Conservation (phyloP, 345 rosid species). For the Hevea brasiliensis region DNA sequence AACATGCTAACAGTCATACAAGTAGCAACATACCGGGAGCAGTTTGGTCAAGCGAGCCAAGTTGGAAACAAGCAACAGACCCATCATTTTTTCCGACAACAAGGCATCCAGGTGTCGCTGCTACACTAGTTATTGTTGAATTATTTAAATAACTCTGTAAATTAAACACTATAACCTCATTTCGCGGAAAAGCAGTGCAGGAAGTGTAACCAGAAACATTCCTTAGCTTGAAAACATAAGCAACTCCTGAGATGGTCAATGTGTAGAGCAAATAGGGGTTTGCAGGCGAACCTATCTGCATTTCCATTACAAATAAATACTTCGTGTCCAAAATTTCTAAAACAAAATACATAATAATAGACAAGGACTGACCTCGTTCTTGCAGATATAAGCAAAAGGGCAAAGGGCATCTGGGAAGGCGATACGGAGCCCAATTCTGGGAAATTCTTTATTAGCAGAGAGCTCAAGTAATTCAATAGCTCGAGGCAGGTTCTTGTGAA, state of each 20-base stretch:
- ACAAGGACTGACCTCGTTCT: constrained; percentile 36
- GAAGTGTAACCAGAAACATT: constrained; percentile 42
- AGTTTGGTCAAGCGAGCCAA: constrained; percentile 42
- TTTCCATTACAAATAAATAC: neutral
- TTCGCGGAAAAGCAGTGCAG: constrained; percentile 44
- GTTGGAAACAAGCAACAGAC: constrained; percentile 57
- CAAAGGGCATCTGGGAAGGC: constrained; percentile 57
- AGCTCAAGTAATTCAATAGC: constrained; percentile 64
- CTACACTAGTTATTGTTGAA: constrained; percentile 46
- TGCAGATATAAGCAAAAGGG: constrained; percentile 64
- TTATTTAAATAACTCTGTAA: constrained; percentile 37
- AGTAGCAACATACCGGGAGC: constrained; percentile 50
- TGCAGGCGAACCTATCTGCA: constrained; percentile 36
- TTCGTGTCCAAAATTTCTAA: neutral
- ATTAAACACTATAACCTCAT: constrained; percentile 50
- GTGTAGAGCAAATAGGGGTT: constrained; percentile 51
- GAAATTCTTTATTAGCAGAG: constrained; percentile 48
- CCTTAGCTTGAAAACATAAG: constrained; percentile 54
- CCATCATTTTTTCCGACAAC: constrained; percentile 71
- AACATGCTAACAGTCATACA: neutral
- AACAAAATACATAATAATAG: neutral
- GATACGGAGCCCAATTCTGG: constrained; percentile 59
- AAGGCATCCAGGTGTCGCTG: constrained; percentile 59
- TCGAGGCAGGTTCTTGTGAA: constrained; percentile 45
- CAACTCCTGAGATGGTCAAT: constrained; percentile 63